Percentiles rank a stretch among this genome's conserved stretches.
Conservation (phyloP, 1,284 basidiomycete species). For the Vanrija sp. region DNA sequence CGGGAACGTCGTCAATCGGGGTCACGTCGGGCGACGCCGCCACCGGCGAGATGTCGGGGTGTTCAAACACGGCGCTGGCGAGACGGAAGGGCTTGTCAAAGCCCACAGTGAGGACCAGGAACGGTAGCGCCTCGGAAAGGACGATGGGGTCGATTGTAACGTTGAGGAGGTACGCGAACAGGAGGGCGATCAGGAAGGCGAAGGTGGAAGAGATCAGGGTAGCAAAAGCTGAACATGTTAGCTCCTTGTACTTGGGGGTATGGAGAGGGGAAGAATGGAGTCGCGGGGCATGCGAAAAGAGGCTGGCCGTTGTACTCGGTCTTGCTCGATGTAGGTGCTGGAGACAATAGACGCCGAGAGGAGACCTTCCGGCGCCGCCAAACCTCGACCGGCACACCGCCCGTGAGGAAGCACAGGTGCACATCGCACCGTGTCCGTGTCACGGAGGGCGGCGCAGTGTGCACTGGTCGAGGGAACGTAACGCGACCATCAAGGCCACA, state of each 20-base stretch:
- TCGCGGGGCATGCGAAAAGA: not conserved
- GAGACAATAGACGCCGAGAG: no score
- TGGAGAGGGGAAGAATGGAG: not conserved
- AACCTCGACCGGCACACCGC: no score
- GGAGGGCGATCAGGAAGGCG: slow-evolving; percentile 80
- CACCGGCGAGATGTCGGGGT: slow-evolving; percentile 63
- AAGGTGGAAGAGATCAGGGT: slow-evolving; percentile 82
- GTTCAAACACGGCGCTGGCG: slow-evolving; percentile 82
- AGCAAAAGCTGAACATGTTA: slow-evolving; percentile 57
- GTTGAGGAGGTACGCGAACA: slow-evolving; percentile 73
- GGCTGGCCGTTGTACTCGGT: not conserved
- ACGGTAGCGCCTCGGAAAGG: slow-evolving; percentile 91
- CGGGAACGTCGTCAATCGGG: slow-evolving; percentile 25
- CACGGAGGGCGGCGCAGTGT: no score
- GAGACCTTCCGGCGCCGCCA: no score
- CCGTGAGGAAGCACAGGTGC: not conserved
- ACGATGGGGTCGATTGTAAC: slow-evolving; percentile 87
- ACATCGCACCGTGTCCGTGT: not conserved
- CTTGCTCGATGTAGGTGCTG: no score
- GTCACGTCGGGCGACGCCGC: slow-evolving; percentile 50
- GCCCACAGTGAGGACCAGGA: slow-evolving; percentile 94
- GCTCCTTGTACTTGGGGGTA: not conserved
- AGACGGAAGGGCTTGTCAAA: slow-evolving; percentile 96
- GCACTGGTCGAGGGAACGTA: no score
- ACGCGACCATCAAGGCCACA: no score